Conservation (phyloP, 139 green algal species). For the Chlamydomonas applanata region DNA sequence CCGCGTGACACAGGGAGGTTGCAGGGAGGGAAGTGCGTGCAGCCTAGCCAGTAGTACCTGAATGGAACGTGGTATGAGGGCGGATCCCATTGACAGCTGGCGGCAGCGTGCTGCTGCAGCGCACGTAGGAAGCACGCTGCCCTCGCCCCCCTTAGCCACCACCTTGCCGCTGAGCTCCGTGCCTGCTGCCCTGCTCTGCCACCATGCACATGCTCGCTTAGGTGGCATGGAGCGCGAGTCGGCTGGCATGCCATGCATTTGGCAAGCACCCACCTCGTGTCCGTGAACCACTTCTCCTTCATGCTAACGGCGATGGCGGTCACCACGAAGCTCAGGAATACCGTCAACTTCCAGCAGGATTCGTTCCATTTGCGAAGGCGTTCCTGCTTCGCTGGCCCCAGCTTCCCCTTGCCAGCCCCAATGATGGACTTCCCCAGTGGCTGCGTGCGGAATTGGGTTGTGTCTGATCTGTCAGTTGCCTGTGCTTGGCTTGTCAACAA, state of each 20-base stretch:
- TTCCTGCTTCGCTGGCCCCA: neutral
- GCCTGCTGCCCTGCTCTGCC: too few species aligned
- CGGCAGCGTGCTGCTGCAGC: too few species aligned
- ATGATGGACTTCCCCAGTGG: neutral
- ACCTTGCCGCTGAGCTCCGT: too few species aligned
- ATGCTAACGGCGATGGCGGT: slow-evolving; percentile 28
- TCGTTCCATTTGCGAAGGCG: slow-evolving; percentile 62
- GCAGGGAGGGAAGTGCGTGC: slow-evolving; percentile 62
- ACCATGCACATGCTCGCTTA: too few species aligned
- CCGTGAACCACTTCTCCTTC: slow-evolving; percentile 49
- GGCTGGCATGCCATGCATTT: too few species aligned
- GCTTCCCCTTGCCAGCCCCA: neutral
- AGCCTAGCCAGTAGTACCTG: slow-evolving; percentile 59
- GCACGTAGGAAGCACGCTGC: too few species aligned
- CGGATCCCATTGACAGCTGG: too few species aligned
- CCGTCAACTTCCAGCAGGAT: slow-evolving; percentile 52
- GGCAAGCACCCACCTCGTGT: slow-evolving; percentile 28
- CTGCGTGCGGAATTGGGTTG: neutral
- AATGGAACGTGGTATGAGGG: too few species aligned
- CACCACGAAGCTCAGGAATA: slow-evolving; percentile 47
- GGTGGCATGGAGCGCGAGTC: too few species aligned
- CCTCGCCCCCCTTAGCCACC: too few species aligned
- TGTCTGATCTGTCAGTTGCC: neutral
- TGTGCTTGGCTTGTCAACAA: too few species aligned
- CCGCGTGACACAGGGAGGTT: slow-evolving; percentile 37